phyloP scores from a whole-genome alignment of 2,329 filamentous ascomycete genomes.

The Phoma sp. region DNA sequence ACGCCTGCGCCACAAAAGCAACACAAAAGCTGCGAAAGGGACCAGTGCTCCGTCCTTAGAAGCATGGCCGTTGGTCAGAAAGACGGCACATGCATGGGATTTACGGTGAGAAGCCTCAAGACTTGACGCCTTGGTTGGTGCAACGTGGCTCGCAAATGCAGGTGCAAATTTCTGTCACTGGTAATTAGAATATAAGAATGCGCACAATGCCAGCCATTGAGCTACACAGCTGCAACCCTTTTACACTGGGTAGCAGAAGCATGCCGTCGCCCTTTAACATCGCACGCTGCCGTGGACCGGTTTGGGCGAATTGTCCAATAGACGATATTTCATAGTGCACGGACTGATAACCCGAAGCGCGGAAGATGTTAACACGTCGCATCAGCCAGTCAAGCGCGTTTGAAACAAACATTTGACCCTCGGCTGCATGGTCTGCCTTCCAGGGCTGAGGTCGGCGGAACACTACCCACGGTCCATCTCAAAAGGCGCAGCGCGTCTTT shows the following conservation, averaged over 20 bases:
- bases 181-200: slow-evolving; percentile 17
- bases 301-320: slow-evolving; percentile 9
- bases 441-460: not conserved
- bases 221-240: slow-evolving; percentile 18
- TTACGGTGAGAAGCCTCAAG: slow-evolving; percentile 8
- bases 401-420: slow-evolving; percentile 2
- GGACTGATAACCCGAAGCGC: slow-evolving; percentile 9
- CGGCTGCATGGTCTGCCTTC: not conserved
- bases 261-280: slow-evolving; percentile 10
- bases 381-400: not conserved
- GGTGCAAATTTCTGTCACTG: slow-evolving; percentile 16
- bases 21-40: not conserved
- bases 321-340: slow-evolving; percentile 4
- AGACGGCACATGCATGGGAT: slow-evolving; percentile 1
- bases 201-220: slow-evolving; percentile 17
- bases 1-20: not conserved
- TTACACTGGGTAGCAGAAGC: slow-evolving; percentile 9
- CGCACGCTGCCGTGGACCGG: slow-evolving; percentile 10
- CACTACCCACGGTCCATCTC: slow-evolving; percentile 3
- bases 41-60: not conserved
- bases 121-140: slow-evolving; percentile 13
- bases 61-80: slow-evolving; percentile 9
- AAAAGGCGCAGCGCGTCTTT: slow-evolving; percentile 1
- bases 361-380: slow-evolving; percentile 10
- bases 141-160: slow-evolving; percentile 20